Evolutionary conservation across 805 yeast species (phyloP).

Genomic region (Priceomyces carsonii): DNA sequence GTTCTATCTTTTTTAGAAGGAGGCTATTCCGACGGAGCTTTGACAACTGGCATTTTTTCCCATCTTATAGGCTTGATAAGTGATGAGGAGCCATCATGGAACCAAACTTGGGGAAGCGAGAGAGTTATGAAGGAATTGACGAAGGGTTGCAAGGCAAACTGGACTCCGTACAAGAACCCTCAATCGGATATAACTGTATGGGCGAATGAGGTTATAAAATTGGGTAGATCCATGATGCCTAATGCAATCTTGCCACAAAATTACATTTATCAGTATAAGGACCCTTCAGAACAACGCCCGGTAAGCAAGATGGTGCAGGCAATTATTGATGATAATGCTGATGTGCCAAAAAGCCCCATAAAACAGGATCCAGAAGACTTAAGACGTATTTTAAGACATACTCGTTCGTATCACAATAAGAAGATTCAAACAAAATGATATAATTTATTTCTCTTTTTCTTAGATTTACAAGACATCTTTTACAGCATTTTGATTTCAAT

Average conservation of each 20-base stretch:
- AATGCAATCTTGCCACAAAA: conserved; percentile 41
- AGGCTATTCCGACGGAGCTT: conserved; percentile 82
- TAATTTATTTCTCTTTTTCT: no score
- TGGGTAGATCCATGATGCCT: conserved; percentile 66
- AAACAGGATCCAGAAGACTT: conserved; percentile 30
- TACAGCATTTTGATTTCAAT: no score
- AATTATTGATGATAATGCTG: conserved; percentile 16
- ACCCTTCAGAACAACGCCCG: conserved; percentile 10
- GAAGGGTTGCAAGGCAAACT: conserved; percentile 66
- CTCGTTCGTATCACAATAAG: conserved; percentile 39
- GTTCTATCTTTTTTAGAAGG: conserved; percentile 77
- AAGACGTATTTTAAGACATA: conserved; percentile 32
- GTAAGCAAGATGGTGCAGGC: conserved; percentile 36
- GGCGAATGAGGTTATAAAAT: conserved; percentile 63
- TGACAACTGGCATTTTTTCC: conserved; percentile 75
- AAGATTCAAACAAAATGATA: no score
- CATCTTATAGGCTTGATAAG: conserved; percentile 70
- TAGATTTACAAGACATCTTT: no score
- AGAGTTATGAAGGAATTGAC: conserved; percentile 64
- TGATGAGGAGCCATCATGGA: conserved; percentile 47
- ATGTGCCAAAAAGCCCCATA: conserved; percentile 17
- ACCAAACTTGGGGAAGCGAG: conserved; percentile 62
- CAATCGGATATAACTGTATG: conserved; percentile 53
- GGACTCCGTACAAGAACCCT: conserved; percentile 61
- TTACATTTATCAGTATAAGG: conserved; percentile 31